Conservation (phyloP, 768 basidiomycete species). For the Candolleomyces aberdarensis region DNA sequence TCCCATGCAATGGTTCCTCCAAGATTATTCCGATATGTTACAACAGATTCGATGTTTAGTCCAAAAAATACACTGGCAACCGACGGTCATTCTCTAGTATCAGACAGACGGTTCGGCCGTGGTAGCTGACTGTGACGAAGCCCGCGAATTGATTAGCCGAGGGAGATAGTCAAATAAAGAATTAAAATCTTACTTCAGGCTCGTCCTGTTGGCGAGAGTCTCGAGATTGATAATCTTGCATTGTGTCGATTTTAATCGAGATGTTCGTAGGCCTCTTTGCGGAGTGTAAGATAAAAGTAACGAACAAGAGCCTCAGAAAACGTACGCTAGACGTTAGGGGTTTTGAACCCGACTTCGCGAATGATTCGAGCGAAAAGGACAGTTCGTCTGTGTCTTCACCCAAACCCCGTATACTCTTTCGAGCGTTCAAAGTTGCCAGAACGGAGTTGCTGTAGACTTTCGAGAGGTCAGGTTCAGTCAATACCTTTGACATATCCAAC, state of each 20-base stretch:
- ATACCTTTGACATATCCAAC: slow-evolving; percentile 6
- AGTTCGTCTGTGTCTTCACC: slow-evolving; percentile 45
- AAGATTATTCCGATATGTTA: slow-evolving; percentile 6
- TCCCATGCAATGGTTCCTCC: slow-evolving; percentile 7
- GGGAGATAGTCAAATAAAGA: background rate
- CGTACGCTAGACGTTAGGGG: slow-evolving; percentile 25
- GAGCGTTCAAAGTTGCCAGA: slow-evolving; percentile 51
- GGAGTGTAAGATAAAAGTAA: slow-evolving; percentile 5
- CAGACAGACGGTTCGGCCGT: background rate
- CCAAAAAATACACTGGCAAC: background rate
- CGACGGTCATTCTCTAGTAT: background rate
- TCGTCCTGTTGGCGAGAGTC: slow-evolving; percentile 26
- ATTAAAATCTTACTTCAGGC: slow-evolving; percentile 21
- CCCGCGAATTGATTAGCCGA: background rate
- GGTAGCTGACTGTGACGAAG: slow-evolving; percentile 15
- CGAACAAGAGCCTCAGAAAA: slow-evolving; percentile 22
- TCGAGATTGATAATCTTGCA: slow-evolving; percentile 41
- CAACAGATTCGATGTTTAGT: background rate
- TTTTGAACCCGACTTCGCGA: slow-evolving; percentile 30
- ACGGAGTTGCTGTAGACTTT: slow-evolving; percentile 55
- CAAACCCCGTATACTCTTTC: slow-evolving; percentile 38
- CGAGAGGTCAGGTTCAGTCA: background rate
- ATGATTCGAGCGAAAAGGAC: slow-evolving; percentile 43
- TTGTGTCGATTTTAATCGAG: slow-evolving; percentile 65
- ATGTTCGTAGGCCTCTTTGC: slow-evolving; percentile 46